These are phyloP conservation scores for Hypoxylon crocopeplum DNA, from an alignment of 495 filamentous ascomycete genomes.

Conservation along the genomic window DNA sequence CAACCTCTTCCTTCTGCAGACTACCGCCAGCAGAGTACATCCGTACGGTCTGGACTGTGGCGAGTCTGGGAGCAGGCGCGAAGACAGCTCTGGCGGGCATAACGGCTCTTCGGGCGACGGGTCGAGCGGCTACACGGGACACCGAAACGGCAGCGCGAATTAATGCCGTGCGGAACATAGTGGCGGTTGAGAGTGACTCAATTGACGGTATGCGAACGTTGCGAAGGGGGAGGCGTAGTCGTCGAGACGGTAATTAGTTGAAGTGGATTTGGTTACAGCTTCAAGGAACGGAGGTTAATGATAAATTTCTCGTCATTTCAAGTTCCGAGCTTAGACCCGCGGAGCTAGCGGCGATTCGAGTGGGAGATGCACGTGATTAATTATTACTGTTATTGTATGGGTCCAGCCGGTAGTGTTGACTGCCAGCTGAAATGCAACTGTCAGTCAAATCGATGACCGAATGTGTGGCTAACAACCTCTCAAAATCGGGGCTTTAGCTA, in stretches of 20 bases:
- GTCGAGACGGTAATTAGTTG: background rate
- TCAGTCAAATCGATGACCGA: constrained; percentile 14
- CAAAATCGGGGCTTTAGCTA: constrained; percentile 7
- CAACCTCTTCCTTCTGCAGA: constrained; percentile 81
- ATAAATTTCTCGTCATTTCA: constrained; percentile 41
- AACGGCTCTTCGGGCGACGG: constrained; percentile 62
- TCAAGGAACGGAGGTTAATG: constrained; percentile 13
- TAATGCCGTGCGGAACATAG: constrained; percentile 86
- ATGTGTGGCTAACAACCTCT: constrained; percentile 29
- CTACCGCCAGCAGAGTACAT: constrained; percentile 85
- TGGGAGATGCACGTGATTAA: constrained; percentile 11
- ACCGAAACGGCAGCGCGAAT: constrained; percentile 67
- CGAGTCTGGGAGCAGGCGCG: constrained; percentile 59
- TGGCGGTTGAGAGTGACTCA: constrained; percentile 41
- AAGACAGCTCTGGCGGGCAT: constrained; percentile 59
- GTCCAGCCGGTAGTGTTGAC: no score
- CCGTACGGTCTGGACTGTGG: constrained; percentile 67
- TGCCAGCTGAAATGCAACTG: background rate
- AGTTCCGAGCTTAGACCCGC: constrained; percentile 32
- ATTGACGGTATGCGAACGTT: constrained; percentile 21
- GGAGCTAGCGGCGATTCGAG: constrained; percentile 35
- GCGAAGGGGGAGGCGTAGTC: background rate
- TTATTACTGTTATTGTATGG: no score
- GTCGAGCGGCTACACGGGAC: constrained; percentile 59
- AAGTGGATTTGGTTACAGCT: constrained; percentile 10